Percentiles rank a stretch among this genome's conserved stretches.
phyloP scores from a whole-genome alignment of 441 rosid genomes.

The Euphorbia corollata region DNA sequence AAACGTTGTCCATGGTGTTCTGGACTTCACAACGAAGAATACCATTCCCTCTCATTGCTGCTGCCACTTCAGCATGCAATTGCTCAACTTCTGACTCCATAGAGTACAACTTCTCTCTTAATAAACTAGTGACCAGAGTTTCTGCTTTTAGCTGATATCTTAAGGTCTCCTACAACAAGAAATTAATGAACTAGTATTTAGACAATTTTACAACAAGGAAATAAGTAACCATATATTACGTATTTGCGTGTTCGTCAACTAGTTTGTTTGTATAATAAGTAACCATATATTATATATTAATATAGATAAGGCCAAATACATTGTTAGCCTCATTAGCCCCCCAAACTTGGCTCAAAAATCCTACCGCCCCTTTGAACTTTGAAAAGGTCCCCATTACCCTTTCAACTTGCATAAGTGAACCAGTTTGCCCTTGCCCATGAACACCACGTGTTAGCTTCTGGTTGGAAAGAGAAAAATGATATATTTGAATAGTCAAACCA shows the following conservation, averaged over 20 bases:
- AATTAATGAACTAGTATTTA: constrained; percentile 9
- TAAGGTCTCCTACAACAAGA: constrained; percentile 42
- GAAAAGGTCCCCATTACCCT: too few relatives aligned
- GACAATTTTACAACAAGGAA: neutral
- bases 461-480: too few relatives aligned
- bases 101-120: constrained; percentile 74
- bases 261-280: neutral
- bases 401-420: too few relatives aligned
- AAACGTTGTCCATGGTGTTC: constrained; percentile 58
- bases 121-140: constrained; percentile 54
- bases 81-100: constrained; percentile 80
- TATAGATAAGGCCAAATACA: too few relatives aligned
- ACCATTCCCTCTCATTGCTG: constrained; percentile 75
- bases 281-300: too few relatives aligned
- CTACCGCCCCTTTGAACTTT: too few relatives aligned
- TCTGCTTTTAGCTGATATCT: constrained; percentile 65
- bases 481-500: too few relatives aligned
- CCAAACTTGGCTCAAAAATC: too few relatives aligned
- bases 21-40: constrained; percentile 65
- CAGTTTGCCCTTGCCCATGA: too few relatives aligned
- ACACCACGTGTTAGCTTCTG: too few relatives aligned
- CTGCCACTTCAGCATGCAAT: constrained; percentile 76
- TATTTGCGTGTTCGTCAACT: neutral
- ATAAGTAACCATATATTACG: neutral
- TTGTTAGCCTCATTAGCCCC: too few relatives aligned